Evolutionary conservation across 2,329 filamentous ascomycete species (phyloP), one percentile per base, ranked within the genome.

Genomic region (Xylariaceae sp.): DNA sequence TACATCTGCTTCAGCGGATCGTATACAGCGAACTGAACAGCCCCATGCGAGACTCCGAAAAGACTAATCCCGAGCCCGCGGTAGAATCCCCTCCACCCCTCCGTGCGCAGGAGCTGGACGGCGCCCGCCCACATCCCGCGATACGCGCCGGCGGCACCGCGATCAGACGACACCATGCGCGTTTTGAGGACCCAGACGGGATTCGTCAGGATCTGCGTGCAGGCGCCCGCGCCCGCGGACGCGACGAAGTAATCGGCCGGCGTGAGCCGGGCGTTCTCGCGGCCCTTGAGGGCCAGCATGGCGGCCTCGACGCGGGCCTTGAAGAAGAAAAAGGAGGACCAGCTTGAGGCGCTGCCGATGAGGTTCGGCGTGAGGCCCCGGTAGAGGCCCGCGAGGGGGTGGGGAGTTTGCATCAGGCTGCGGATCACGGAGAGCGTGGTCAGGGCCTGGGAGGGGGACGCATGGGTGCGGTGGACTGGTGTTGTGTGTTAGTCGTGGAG

Each of bases 131-230:
- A 76, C 79, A 97, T 90, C 65, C 84, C 88, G 13, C 84, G 81
- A 74, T 99, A 99, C 1, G 93, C 94, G 11, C 91, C 91, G 1
- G 81, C 83, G 4, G 85, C 81, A 57, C 83, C 80, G 53, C 84
- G 83, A 65, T 94, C 90, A 3, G 90, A 92, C 35, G 92, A 91
- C 23, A 97, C 80, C 92, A 99, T 97, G 64, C 94, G 88, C 7
- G 93, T 97, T 79, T 97, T 97, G 73, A 99, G 86, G 2, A 99
- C 94, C 94, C 94, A 99, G 68, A 99, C 87, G 2, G 94, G 94
- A 72, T 97, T 97, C 35, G 94, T 97, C 65, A 93, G 80, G 35
- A 90, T 76, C 49, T 92, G 88, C 1, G 92, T 96, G 47, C 90
- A 74, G 15, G 88, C 79, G 35, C 93, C 92, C 65, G 82, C 78